A percentile compares a stretch with the other conserved stretches of the same genome.
Evolutionary conservation across 106 monocot genomes (phyloP).

Genomic region (Xerophyta viscosa): DNA sequence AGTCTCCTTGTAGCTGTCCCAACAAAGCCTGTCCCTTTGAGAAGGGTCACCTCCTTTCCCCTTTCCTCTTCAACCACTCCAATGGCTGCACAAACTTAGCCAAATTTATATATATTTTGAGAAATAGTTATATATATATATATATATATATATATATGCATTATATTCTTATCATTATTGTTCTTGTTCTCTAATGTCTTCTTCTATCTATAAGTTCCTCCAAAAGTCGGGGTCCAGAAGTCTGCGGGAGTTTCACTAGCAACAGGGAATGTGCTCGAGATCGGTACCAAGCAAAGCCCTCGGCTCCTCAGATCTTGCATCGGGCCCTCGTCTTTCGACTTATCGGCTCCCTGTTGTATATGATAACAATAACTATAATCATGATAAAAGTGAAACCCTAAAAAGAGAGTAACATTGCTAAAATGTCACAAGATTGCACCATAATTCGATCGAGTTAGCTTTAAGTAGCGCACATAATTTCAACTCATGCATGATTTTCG

Average conservation of each 20-base stretch:
- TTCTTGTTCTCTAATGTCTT: background rate
- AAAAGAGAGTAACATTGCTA: no score
- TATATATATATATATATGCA: background rate
- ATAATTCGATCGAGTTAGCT: no score
- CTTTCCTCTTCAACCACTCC: conserved; percentile 1
- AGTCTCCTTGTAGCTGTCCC: conserved; percentile 28
- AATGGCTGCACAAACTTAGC: no score
- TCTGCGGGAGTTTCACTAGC: conserved; percentile 42
- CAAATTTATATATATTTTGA: no score
- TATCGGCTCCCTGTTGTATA: conserved; percentile 7
- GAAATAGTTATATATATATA: no score
- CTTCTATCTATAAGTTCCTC: conserved; percentile 38
- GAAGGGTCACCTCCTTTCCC: conserved; percentile 2
- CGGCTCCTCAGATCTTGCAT: conserved; percentile 59
- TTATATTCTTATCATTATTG: background rate
- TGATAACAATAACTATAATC: background rate
- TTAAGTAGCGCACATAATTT: no score
- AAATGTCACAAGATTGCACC: no score
- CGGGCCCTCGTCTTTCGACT: conserved; percentile 23
- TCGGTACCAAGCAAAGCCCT: conserved; percentile 70
- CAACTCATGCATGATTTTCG: no score
- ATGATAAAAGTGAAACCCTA: no score
- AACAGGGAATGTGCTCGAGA: conserved; percentile 49
- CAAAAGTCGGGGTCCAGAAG: conserved; percentile 65
- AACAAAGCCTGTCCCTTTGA: conserved; percentile 13